Conservation (phyloP, 352 stramenopile genomes). For the Pythium diclinum region DNA sequence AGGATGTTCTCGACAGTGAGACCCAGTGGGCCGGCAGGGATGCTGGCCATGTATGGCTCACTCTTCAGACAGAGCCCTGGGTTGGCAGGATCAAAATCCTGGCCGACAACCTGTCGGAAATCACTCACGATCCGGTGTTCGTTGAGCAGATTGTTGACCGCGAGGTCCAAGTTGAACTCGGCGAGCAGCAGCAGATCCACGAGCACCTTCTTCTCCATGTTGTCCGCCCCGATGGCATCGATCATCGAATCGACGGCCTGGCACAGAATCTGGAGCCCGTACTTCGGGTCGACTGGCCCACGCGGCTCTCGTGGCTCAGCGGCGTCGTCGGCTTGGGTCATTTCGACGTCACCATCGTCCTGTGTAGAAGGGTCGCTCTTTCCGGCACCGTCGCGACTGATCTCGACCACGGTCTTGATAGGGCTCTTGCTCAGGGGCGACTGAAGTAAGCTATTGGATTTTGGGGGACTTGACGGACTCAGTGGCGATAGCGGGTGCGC, state of each 20-base stretch:
- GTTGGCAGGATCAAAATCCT: slow-evolving; percentile 61
- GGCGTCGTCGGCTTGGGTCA: slow-evolving; percentile 33
- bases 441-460: neutral
- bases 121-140: slow-evolving; percentile 76
- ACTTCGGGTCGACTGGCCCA: slow-evolving; percentile 61
- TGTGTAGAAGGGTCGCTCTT: slow-evolving; percentile 20
- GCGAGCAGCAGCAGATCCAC: slow-evolving; percentile 70
- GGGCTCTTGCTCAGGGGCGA: slow-evolving; percentile 17
- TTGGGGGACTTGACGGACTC: slow-evolving; percentile 20
- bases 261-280: slow-evolving; percentile 70
- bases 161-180: slow-evolving; percentile 77
- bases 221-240: slow-evolving; percentile 55
- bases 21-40: slow-evolving; percentile 76
- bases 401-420: slow-evolving; percentile 23
- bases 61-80: slow-evolving; percentile 45
- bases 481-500: slow-evolving; percentile 26
- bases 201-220: slow-evolving; percentile 68
- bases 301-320: slow-evolving; percentile 14
- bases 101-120: slow-evolving; percentile 72
- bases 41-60: slow-evolving; percentile 61
- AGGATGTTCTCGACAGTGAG: slow-evolving; percentile 89
- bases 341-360: slow-evolving; percentile 67
- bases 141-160: slow-evolving; percentile 82
- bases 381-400: slow-evolving; percentile 5
- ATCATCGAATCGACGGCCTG: slow-evolving; percentile 81